phyloP scores from a whole-genome alignment of 805 yeast species.

The Metschnikowia kofuensis region DNA sequence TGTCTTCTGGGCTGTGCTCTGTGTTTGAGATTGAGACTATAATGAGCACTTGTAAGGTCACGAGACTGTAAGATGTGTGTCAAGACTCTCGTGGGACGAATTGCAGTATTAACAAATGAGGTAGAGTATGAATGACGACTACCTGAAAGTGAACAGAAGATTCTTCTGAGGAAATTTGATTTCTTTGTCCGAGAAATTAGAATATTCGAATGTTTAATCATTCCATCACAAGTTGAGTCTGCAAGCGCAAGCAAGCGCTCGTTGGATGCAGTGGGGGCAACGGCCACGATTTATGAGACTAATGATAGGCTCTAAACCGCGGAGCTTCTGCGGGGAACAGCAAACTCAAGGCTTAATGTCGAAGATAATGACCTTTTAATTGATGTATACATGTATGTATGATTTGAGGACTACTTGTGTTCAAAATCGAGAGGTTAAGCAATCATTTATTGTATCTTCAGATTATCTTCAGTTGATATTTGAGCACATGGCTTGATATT shows the following conservation, averaged over 20 bases:
- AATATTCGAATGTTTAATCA: not conserved
- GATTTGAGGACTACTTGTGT: too few species aligned
- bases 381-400: too few species aligned
- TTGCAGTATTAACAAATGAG: not conserved
- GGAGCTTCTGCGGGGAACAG: constrained; percentile 2
- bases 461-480: too few species aligned
- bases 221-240: not conserved
- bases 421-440: too few species aligned
- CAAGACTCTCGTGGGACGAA: too few species aligned
- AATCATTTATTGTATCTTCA: too few species aligned
- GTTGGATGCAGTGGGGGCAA: constrained; percentile 5
- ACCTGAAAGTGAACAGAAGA: too few species aligned
- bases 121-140: too few species aligned
- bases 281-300: not conserved
- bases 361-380: too few species aligned
- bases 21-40: not conserved
- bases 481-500: too few species aligned
- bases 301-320: not conserved
- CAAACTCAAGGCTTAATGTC: too few species aligned
- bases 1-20: constrained; percentile 9
- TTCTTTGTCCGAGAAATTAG: not conserved
- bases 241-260: constrained; percentile 9
- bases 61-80: not conserved
- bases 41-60: not conserved
- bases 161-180: too few species aligned